phyloP scores from a whole-genome alignment of 2,329 filamentous ascomycete genomes.

The Trichoderma asperellum region DNA sequence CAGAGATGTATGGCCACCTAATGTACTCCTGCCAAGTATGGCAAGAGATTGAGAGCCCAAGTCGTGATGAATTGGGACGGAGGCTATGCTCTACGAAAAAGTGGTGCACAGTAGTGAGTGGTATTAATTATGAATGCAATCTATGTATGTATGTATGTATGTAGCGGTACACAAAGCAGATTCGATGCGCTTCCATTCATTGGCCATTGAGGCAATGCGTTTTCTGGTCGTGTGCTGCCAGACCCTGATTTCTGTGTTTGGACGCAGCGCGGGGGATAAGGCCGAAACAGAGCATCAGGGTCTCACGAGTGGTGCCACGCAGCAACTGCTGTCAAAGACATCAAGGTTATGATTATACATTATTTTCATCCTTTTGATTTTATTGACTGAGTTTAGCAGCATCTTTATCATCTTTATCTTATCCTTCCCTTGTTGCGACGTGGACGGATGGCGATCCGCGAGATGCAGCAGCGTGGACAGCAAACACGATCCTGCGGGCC shows the following conservation, averaged over 20 bases:
- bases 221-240: neutral
- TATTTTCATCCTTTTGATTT: neutral
- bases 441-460: constrained; percentile 27
- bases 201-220: neutral
- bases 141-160: neutral
- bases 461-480: constrained; percentile 6
- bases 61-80: neutral
- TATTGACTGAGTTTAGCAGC: neutral
- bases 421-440: constrained; percentile 7
- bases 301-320: constrained; percentile 30
- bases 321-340: constrained; percentile 18
- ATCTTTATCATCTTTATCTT: neutral
- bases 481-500: neutral
- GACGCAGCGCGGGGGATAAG: neutral
- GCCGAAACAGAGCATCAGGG: neutral
- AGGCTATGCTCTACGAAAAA: constrained; percentile 1
- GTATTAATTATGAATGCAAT: neutral
- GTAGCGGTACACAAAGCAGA: neutral
- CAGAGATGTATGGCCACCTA: constrained; percentile 2
- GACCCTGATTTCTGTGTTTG: neutral
- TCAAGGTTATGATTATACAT: neutral
- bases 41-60: neutral
- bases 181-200: neutral
- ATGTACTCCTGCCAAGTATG: neutral
- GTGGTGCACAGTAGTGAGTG: neutral